Conservation (phyloP, 2,329 filamentous ascomycete species). For the Penicillium brevicompactum region DNA sequence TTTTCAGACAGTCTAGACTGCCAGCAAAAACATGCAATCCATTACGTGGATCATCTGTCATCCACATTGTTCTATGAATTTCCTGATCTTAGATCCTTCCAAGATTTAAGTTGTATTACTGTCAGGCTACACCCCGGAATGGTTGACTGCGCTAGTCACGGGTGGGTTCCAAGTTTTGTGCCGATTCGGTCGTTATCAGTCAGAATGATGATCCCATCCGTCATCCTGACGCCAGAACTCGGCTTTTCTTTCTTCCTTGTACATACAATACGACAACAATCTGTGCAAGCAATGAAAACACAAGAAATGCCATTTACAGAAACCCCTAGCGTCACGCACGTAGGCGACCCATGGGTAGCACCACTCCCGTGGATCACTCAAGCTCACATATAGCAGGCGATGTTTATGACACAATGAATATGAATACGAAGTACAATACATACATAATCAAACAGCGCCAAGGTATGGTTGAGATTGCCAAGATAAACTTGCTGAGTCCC, state of each 20-base stretch:
- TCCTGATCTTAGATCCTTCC: neutral
- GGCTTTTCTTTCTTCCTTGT: neutral
- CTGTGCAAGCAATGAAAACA: no score
- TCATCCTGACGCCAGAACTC: neutral
- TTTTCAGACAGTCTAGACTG: neutral
- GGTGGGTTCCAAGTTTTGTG: neutral
- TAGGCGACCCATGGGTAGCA: no score
- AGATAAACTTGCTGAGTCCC: neutral
- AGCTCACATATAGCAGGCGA: no score
- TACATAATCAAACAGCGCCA: neutral
- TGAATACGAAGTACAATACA: no score
- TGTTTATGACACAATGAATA: no score
- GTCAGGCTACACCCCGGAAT: neutral
- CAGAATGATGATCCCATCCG: neutral
- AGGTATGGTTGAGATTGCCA: neutral
- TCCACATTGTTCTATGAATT: neutral
- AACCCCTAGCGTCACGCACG: no score
- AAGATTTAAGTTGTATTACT: neutral
- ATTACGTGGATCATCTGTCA: neutral
- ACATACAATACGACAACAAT: neutral
- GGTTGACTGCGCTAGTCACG: neutral
- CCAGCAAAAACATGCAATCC: neutral
- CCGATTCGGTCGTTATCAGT: neutral
- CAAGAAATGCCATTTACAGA: no score
- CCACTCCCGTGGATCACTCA: no score